Evolutionary conservation across 495 filamentous ascomycete genomes (phyloP), one percentile per base, ranked within the genome.

Genomic region (Talaromyces liani): DNA sequence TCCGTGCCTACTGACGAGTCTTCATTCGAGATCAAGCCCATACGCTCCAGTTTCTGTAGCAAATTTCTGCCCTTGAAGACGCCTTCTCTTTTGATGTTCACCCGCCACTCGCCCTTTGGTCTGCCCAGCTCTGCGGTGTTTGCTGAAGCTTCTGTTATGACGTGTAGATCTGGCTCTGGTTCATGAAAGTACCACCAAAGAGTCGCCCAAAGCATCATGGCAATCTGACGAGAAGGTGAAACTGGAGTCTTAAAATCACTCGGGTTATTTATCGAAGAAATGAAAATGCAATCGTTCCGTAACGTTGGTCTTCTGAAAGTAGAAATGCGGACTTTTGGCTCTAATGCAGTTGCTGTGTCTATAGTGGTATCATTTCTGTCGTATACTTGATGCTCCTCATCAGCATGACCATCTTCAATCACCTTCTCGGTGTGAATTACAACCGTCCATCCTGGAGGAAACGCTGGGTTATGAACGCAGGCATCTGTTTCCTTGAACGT

Each of bases 171-270:
- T 1, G 81, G 81, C 49, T 78, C 69, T 0, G 75, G 72, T 68
- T 83, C 76, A 64, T 97, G 92, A 71, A 98, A 98, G 76, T 98
- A 98, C 95, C 95, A 98, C 74, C 88, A 95, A 34, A 98, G 76
- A 1, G 91, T 92, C 29, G 91, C 85, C 92, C 93, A 98, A 6
- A 98, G 84, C 91, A 97, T 93, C 90, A 96, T 90, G 63, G 93
- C 93, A 63, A 96, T 88, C 74, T 92, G 90, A 34, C 92, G 79
- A 0, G 91, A 92, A 0, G 90, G 91, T 55, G 91, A 95, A 27
- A 75, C 84, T 10, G 85, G 82, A 0, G 91, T 86, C 66, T 90
- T 91, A 80, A 88, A 95, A 55, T 96, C 91, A 67, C 71, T 84
- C 67, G 92, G 91, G 65, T 86, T 92, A 56, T 91, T 93, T 66